Conservation (phyloP, 208 protist species). For the Polymyxa betae region DNA sequence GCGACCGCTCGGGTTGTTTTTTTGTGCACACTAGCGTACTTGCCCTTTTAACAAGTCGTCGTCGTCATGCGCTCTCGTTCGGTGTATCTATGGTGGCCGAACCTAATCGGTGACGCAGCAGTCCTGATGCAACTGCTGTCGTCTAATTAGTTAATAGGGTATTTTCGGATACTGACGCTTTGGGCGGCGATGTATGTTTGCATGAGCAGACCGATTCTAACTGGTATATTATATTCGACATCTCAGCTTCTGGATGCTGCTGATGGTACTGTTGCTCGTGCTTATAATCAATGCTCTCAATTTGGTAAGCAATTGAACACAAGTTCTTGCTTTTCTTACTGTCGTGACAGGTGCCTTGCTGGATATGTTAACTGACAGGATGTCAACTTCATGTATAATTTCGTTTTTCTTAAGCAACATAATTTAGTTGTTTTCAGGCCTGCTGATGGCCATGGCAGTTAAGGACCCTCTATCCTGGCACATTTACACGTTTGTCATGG, state of each 20-base stretch:
- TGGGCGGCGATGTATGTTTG: neutral
- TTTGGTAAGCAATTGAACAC: conserved; percentile 45
- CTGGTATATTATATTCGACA: conserved; percentile 41
- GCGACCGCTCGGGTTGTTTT: neutral
- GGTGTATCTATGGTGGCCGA: conserved; percentile 46
- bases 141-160: neutral
- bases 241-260: conserved; percentile 60
- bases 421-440: neutral
- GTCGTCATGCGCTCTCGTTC: neutral
- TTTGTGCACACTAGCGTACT: neutral
- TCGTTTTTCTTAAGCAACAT: neutral
- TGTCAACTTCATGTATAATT: conserved; percentile 52
- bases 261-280: conserved; percentile 58
- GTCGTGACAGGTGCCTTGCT: conserved; percentile 50
- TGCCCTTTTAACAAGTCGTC: neutral
- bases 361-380: conserved; percentile 62
- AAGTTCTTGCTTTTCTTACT: neutral
- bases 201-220: neutral
- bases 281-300: conserved; percentile 54
- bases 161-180: conserved; percentile 43
- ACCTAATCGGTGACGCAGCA: conserved; percentile 53
- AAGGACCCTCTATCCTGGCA: neutral
- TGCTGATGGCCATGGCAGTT: conserved; percentile 39
- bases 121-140: neutral
- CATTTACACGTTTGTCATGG: neutral